These are phyloP conservation scores for Elongisporangium anandrum DNA, from an alignment of 352 stramenopile species.

Conservation along the genomic window DNA sequence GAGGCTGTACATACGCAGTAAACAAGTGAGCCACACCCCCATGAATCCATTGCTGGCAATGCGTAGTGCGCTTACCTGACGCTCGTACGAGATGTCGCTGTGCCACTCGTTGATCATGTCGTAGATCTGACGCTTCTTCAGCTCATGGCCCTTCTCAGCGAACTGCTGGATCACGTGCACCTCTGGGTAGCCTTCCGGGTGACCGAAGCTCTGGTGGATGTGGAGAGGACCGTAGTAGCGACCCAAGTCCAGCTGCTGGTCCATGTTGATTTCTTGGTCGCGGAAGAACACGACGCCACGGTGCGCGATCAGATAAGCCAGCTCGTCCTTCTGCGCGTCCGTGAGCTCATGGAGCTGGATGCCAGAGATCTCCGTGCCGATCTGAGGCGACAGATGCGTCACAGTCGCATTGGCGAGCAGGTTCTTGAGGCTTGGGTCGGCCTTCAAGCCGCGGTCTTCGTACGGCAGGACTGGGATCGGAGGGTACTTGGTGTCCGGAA, in stretches of 20 bases:
- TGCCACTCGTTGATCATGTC: slow-evolving; percentile 32
- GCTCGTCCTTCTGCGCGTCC: slow-evolving; percentile 14
- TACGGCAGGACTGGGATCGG: slow-evolving; percentile 23
- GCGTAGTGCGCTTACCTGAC: slow-evolving; percentile 10
- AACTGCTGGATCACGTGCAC: slow-evolving; percentile 15
- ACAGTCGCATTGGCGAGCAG: slow-evolving; percentile 15
- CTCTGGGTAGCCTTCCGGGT: slow-evolving; percentile 17
- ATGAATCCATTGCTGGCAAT: too few species aligned
- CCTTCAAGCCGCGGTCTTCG: slow-evolving; percentile 23
- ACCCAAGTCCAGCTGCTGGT: slow-evolving; percentile 10
- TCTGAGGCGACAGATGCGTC: slow-evolving; percentile 14
- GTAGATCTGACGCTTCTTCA: slow-evolving; percentile 17
- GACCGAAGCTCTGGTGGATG: slow-evolving; percentile 20
- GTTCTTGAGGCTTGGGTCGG: slow-evolving; percentile 32
- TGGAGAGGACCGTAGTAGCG: slow-evolving; percentile 26
- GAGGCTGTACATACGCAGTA: slow-evolving; percentile 4
- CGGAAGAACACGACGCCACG: slow-evolving; percentile 17
- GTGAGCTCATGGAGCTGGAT: slow-evolving; percentile 28
- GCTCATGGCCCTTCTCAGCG: slow-evolving; percentile 8
- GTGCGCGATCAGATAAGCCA: slow-evolving; percentile 11
- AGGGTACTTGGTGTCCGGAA: slow-evolving; percentile 18
- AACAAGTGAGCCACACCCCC: background rate
- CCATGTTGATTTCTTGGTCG: slow-evolving; percentile 10
- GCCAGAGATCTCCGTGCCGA: slow-evolving; percentile 18
- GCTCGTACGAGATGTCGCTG: slow-evolving; percentile 32